Conservation (phyloP, 768 basidiomycete species). For the Mycena latifolia region DNA sequence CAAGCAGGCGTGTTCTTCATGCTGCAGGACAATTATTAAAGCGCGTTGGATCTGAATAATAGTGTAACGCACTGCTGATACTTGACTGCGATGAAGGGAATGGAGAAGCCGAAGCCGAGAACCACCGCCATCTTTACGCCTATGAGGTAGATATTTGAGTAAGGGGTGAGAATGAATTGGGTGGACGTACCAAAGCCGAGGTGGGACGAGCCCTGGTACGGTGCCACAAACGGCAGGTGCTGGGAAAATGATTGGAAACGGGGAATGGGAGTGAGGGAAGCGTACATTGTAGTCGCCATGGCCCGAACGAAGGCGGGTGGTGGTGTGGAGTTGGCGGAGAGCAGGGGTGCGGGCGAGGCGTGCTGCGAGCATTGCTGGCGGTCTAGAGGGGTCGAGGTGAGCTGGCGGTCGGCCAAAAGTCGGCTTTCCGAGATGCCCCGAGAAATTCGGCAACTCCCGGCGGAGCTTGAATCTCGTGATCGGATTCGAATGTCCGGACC, state of each 20-base stretch:
- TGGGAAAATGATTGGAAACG: conserved; percentile 40
- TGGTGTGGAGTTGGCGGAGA: conserved; percentile 59
- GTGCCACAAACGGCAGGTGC: conserved; percentile 68
- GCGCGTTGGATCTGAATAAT: conserved; percentile 6
- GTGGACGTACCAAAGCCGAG: conserved; percentile 33
- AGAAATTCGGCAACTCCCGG: too few species aligned
- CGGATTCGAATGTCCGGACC: too few species aligned
- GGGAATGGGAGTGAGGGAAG: conserved; percentile 5
- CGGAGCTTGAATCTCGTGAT: too few species aligned
- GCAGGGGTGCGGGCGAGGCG: conserved; percentile 56
- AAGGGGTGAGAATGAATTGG: conserved; percentile 1
- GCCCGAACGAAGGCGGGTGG: conserved; percentile 57
- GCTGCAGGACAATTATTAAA: conserved; percentile 4
- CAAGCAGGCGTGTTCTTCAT: conserved; percentile 6
- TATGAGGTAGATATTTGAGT: conserved; percentile 25
- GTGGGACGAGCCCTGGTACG: conserved; percentile 56
- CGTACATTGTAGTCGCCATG: conserved; percentile 72
- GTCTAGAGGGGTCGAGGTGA: conserved; percentile 22
- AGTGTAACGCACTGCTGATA: conserved; percentile 74
- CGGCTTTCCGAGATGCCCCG: conserved; percentile 10
- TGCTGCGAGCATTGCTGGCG: conserved; percentile 52
- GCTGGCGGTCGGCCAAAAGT: neutral
- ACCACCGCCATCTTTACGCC: conserved; percentile 61
- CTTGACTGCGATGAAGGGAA: conserved; percentile 73
- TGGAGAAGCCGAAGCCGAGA: conserved; percentile 69